A percentile compares a stretch with the other conserved stretches of the same genome.
phyloP scores from a whole-genome alignment of 441 rosid species.

The Adansonia grandidieri region DNA sequence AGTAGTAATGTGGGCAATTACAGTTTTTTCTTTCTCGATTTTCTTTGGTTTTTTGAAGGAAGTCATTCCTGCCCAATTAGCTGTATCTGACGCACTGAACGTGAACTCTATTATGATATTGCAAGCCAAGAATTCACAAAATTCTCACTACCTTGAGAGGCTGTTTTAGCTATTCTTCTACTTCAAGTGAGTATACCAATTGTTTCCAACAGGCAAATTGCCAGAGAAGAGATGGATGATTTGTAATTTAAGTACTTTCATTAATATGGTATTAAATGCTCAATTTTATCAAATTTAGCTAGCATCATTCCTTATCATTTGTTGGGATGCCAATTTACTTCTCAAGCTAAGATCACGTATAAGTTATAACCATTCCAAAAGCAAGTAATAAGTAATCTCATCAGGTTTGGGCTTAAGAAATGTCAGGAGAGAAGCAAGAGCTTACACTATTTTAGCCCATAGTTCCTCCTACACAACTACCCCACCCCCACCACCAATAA shows the following conservation, averaged over 20 bases:
- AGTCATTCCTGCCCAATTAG: slow-evolving; percentile 3
- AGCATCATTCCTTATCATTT: slow-evolving; percentile 1
- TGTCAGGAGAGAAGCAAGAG: neutral
- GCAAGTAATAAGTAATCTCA: slow-evolving; percentile 2
- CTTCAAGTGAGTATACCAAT: slow-evolving; percentile 2
- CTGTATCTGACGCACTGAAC: neutral
- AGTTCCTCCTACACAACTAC: slow-evolving; percentile 12
- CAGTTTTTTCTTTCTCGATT: neutral
- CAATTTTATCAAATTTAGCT: neutral
- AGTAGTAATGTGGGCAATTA: neutral
- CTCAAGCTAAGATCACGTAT: neutral
- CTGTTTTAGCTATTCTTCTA: neutral
- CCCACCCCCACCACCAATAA: neutral
- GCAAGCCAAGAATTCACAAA: slow-evolving; percentile 15
- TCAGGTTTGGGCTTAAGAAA: neutral
- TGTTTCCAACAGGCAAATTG: neutral
- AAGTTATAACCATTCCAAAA: neutral
- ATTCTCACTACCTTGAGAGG: neutral
- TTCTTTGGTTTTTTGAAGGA: neutral
- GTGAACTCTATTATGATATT: neutral
- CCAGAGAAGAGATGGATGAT: neutral
- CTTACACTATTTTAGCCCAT: neutral
- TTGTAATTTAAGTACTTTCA: slow-evolving; percentile 3
- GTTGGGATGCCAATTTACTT: slow-evolving; percentile 8
- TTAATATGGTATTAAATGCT: slow-evolving; percentile 9